Evolutionary conservation across 2,329 filamentous ascomycete genomes (phyloP).

Genomic region (Blastomyces parvus): DNA sequence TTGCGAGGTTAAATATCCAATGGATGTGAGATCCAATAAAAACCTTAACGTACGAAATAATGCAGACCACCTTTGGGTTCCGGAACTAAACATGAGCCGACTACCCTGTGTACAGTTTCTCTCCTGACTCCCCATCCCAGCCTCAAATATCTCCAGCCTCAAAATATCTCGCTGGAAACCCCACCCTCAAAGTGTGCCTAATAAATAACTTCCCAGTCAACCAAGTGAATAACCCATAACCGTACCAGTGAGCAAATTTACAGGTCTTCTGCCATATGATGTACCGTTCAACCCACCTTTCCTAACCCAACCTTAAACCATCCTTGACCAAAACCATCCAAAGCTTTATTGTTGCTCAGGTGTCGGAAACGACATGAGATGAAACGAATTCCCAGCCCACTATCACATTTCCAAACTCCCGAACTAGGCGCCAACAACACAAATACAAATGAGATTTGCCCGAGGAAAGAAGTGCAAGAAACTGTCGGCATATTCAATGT

Average conservation of each 20-base stretch:
- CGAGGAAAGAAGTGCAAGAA: not conserved
- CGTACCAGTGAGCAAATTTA: not conserved
- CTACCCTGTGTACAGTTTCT: not conserved
- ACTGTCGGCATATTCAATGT: not conserved
- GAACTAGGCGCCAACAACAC: not conserved
- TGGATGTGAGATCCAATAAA: not conserved
- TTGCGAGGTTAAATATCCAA: no score
- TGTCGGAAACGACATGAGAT: not conserved
- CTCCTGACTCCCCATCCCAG: not conserved
- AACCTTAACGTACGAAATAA: not conserved
- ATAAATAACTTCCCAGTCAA: not conserved
- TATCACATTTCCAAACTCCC: not conserved
- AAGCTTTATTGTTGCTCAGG: no score
- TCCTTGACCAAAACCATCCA: not conserved
- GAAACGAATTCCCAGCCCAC: not conserved
- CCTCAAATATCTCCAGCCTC: not conserved
- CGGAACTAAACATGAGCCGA: not conserved
- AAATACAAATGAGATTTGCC: not conserved
- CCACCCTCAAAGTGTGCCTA: not conserved
- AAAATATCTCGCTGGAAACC: not conserved
- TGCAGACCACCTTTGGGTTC: not conserved
- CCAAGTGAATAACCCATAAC: not conserved
- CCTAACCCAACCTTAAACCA: not conserved
- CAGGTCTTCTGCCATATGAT: not conserved
- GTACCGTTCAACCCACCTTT: not conserved